Base-by-base conservation (phyloP, 1,139 yeast genomes). In the Diutina scorzettiae region DNA sequence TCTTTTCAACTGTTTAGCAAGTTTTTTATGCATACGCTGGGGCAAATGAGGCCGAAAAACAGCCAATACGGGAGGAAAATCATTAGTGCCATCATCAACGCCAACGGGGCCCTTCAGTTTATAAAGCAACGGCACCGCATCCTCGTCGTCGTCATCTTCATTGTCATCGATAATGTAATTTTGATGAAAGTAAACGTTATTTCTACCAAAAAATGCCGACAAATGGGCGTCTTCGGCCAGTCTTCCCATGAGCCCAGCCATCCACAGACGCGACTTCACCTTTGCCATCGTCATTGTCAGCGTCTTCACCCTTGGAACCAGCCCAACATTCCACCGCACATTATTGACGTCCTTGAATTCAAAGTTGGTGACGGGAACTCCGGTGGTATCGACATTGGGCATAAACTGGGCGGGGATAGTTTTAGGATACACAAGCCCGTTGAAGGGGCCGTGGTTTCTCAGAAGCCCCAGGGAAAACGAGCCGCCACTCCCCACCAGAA, bases 41-140 rank as follows among this genome's bases (percentile, higher is more conserved):
- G 62, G 53, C 46, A 75, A 79, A 48, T 70, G 66, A 0, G 81
- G 81, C 46, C 83, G 60, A 49, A 73, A 76, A 42, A 73, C 53
- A 0, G 72, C 72, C 37, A 74, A 46, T 0, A 74, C 71, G 1
- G 68, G 69, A 23, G 60, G 71, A 53, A 56, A 66, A 36, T 43
- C 50, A 20, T 49, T 46, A n/a, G 56, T 16, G 60, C 60, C 41
- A 63, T 58, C n/a, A 14, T 34, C 39, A 48, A 65, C 69, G 2
- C 63, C 54, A 17, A 64, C 60, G 27, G 55, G 53, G 4, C 45
- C 41, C 7, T 54, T 49, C 27, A 48, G 45, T 23, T 53, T 50
- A 41, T 51, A 52, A 43, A 47, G 61, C 53, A 17, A 55, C 51
- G 37, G 55, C 44, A 47, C 59, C 55, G 43, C 41, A 30, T 44